Evolutionary conservation across 116 monocot genomes (phyloP).

Genomic region (Posidonia oceanica): DNA sequence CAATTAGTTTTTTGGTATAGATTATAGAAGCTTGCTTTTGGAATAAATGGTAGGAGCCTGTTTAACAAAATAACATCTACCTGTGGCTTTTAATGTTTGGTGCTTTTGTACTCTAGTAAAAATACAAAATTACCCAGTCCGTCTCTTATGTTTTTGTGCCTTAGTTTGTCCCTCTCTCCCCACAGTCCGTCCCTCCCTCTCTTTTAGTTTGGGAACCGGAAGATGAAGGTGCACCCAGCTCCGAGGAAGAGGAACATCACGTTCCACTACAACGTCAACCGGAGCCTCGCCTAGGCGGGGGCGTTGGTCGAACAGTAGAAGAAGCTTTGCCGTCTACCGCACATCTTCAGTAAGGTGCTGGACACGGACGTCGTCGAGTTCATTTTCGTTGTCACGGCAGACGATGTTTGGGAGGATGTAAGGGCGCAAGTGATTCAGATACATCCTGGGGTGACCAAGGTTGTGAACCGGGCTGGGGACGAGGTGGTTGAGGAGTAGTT

Average conservation of each 20-base stretch:
- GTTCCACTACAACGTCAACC: conserved; percentile 18
- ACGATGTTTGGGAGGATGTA: conserved; percentile 22
- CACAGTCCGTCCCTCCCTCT: no score
- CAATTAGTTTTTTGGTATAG: no score
- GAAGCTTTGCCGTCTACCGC: conserved; percentile 90
- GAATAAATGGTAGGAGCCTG: no score
- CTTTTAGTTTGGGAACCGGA: no score
- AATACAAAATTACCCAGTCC: no score
- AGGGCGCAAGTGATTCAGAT: conserved; percentile 55
- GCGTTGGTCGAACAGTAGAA: conserved; percentile 21
- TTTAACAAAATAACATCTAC: no score
- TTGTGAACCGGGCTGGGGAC: conserved; percentile 31
- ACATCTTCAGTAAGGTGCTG: conserved; percentile 81
- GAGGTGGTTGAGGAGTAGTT: background rate
- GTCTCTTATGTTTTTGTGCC: no score
- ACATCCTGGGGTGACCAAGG: conserved; percentile 64
- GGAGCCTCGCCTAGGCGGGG: conserved; percentile 10
- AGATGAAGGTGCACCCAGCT: no score
- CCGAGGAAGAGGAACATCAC: conserved; percentile 58
- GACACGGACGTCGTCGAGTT: conserved; percentile 59
- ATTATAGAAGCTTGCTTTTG: no score
- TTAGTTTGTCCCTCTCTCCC: no score
- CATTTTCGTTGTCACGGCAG: conserved; percentile 35
- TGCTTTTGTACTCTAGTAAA: no score
- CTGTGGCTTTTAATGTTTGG: no score